Evolutionary conservation across 2,329 filamentous ascomycete species (phyloP), one percentile per base, ranked within the genome.

Genomic region (Neoarthrinium moseri): DNA sequence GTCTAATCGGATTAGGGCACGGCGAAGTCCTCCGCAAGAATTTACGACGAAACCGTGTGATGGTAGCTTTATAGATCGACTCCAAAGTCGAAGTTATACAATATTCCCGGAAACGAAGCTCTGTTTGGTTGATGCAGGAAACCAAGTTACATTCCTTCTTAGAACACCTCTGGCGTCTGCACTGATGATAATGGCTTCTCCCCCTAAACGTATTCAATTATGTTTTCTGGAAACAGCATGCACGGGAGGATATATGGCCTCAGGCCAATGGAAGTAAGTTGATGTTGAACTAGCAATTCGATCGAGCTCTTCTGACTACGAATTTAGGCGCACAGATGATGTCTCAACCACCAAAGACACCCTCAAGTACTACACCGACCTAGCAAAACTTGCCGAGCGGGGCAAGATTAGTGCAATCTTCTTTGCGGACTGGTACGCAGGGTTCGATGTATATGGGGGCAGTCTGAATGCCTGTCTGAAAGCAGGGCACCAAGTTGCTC

Each of bases 181-280:
- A 17, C 15, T 13, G 12, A 18, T 10, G 10, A 24, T 13, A 13
- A 23, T 13, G 12, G 26, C 22, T 20, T 10, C 24, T 7, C 32
- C 41, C 11, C 41, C 24, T 6, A 47, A 47, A 34, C 45, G 33
- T 8, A 43, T 47, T 13, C 18, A 47, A 12, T 18, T 47, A 23
- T 43, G 30, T 24, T 43, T 47, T 15, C 32, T 47, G 3, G 45
- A 47, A 30, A 35, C 33, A 3, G 39, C 45, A 1, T 43, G 39
- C 20, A 43, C 22, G 3, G 39, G 45, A 11, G 38, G 38, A 5
- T 43, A 47, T 21, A 37, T 43, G 39, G 32, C 38, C n/a, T 35
- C 45, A 4, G 45, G 45, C 20, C 45, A 47, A 17, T 47, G 45
- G 45, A 43, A 47, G 45, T 47, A 20, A 29, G 45, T 43, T 26